Evolutionary conservation across 768 basidiomycete species (phyloP).

Genomic region (Lactarius tabidus): DNA sequence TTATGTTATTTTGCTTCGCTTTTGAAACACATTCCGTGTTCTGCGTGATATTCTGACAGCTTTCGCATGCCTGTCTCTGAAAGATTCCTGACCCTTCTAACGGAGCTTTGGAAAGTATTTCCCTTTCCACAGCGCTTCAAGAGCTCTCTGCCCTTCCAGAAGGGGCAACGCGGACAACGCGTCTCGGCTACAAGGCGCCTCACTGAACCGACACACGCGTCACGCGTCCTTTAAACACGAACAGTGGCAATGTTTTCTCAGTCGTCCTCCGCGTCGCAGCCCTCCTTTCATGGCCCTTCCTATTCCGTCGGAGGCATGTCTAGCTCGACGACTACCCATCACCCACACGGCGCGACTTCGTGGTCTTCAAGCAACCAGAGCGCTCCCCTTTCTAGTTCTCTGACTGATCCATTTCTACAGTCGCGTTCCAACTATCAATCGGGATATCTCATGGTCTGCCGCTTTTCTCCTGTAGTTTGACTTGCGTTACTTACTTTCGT

Average conservation of each 20-base stretch:
- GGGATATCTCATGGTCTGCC: slow-evolving; percentile 72
- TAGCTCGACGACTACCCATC: slow-evolving; percentile 41
- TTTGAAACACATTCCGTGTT: too few relatives aligned
- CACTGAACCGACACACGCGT: too few relatives aligned
- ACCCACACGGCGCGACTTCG: slow-evolving; percentile 45
- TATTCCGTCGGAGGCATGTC: slow-evolving; percentile 64
- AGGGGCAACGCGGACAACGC: too few relatives aligned
- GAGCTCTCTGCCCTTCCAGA: too few relatives aligned
- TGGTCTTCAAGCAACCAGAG: slow-evolving; percentile 50
- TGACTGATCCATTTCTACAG: slow-evolving; percentile 66
- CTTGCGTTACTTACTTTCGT: background rate
- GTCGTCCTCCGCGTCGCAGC: slow-evolving; percentile 1
- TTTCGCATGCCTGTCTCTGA: too few relatives aligned
- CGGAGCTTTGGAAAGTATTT: too few relatives aligned
- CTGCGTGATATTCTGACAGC: too few relatives aligned
- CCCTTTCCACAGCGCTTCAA: too few relatives aligned
- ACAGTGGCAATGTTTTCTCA: slow-evolving; percentile 17
- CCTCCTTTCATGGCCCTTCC: slow-evolving; percentile 18
- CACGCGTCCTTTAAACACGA: background rate
- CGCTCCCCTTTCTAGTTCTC: slow-evolving; percentile 44
- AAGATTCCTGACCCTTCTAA: too few relatives aligned
- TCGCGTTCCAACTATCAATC: slow-evolving; percentile 75
- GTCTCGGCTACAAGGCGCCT: too few relatives aligned
- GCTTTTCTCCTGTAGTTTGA: background rate
- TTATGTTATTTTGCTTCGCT: too few relatives aligned